Conservation (phyloP, 2,329 filamentous ascomycete species). For the Leptographium radiaticola region DNA sequence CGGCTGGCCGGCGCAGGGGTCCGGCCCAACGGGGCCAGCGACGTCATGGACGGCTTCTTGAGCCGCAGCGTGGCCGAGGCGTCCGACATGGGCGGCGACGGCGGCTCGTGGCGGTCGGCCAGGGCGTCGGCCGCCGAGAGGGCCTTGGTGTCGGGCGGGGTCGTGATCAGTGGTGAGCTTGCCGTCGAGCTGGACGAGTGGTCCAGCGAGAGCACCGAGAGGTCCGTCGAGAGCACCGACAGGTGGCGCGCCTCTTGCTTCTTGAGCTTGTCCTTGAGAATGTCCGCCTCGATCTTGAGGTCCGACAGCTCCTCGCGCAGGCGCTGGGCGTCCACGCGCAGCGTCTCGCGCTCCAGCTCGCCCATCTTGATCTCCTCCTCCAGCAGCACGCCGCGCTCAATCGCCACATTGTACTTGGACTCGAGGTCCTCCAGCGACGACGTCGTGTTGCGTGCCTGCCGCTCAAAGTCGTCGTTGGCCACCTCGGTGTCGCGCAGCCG, state of each 20-base stretch:
- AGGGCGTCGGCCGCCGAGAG: slow-evolving; percentile 42
- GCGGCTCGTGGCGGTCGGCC: slow-evolving; percentile 65
- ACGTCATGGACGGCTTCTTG: background rate
- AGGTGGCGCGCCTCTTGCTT: slow-evolving; percentile 49
- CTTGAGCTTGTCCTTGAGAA: slow-evolving; percentile 85
- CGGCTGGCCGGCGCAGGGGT: slow-evolving; percentile 25
- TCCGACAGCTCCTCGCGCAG: slow-evolving; percentile 85
- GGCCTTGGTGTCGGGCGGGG: slow-evolving; percentile 63
- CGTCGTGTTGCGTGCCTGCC: slow-evolving; percentile 87
- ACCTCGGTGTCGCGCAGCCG: slow-evolving; percentile 91
- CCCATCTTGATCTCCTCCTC: slow-evolving; percentile 88
- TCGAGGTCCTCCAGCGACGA: slow-evolving; percentile 95
- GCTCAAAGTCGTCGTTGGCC: slow-evolving; percentile 95
- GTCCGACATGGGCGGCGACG: slow-evolving; percentile 89
- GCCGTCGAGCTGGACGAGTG: slow-evolving; percentile 71
- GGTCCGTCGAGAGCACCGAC: slow-evolving; percentile 45
- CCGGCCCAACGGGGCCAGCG: slow-evolving; percentile 16
- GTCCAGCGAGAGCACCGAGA: slow-evolving; percentile 55
- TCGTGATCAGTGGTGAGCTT: slow-evolving; percentile 81
- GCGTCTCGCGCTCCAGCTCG: slow-evolving; percentile 78
- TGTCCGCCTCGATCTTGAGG: slow-evolving; percentile 87
- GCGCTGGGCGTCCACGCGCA: slow-evolving; percentile 84
- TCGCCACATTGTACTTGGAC: slow-evolving; percentile 89
- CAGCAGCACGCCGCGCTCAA: slow-evolving; percentile 83
- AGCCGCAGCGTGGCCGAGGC: slow-evolving; percentile 44